These are phyloP conservation scores for Phyllosticta capitalensis DNA, from an alignment of 2,329 filamentous ascomycete species.

Conservation along the genomic window DNA sequence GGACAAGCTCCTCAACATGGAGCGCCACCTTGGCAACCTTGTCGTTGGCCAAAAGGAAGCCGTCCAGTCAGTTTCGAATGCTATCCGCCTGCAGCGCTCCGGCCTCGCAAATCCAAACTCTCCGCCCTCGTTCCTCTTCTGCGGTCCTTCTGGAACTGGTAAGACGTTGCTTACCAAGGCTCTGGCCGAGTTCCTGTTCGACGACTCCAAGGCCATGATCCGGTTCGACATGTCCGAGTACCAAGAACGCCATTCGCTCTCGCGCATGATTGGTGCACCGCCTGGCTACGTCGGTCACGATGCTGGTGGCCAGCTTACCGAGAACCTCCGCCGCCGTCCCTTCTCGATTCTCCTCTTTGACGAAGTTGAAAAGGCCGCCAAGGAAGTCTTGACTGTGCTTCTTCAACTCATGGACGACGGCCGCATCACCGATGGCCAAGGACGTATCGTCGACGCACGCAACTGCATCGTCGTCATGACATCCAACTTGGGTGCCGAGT, in stretches of 20 bases:
- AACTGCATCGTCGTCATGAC: constrained; percentile 99
- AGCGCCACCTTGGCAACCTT: constrained; percentile 69
- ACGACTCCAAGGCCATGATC: constrained; percentile 95
- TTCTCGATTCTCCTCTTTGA: constrained; percentile 98
- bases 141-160: constrained; percentile 93
- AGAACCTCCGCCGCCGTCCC: constrained; percentile 83
- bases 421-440: constrained; percentile 96
- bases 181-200: constrained; percentile 94
- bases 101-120: constrained; percentile 93
- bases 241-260: constrained; percentile 90
- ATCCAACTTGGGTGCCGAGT: constrained; percentile 92
- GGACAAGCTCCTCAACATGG: constrained; percentile 98
- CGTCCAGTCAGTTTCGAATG: constrained; percentile 85
- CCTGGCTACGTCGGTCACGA: constrained; percentile 97
- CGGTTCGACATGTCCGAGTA: constrained; percentile 99
- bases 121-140: constrained; percentile 96
- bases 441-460: constrained; percentile 83
- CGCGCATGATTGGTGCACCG: constrained; percentile 94
- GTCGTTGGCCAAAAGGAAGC: constrained; percentile 94
- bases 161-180: constrained; percentile 97
- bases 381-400: constrained; percentile 91
- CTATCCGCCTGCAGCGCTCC: constrained; percentile 88
- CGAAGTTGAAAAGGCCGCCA: constrained; percentile 96
- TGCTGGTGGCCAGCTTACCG: constrained; percentile 88
- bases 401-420: constrained; percentile 99